Evolutionary conservation across 129 eudicot genomes (phyloP), one percentile per base, ranked within the genome.

Genomic region (Pittosporum tobira): DNA sequence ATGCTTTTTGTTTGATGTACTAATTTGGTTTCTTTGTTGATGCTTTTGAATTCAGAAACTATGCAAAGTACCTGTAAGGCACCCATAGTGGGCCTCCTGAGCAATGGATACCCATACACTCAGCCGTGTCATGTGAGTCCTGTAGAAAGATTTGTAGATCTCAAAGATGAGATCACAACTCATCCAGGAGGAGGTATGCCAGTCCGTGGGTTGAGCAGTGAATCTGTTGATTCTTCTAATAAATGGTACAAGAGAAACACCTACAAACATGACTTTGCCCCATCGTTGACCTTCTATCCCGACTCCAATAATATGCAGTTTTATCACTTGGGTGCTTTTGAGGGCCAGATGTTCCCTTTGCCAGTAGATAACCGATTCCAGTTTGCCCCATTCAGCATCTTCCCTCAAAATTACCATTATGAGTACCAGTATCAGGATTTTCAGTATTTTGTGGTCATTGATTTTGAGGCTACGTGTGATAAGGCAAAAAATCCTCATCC

Each of bases 381-480:
- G 15, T 75, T 74, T 75, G 67, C 75, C 48, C 94, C 91, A 4
- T 36, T 75, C 53, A 71, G 70, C 38, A 57, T 74, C 61, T 51
- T 75, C 25, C 88, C 81, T 20, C 94, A 66, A 65, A 64, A 57
- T 60, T 62, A 75, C 57, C 85, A 77, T 6, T 66, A 56, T 51
- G 83, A 80, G 25, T 65, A 62, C 57, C 77, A 49, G 50, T 73
- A 69, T 72, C 98, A 90, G 74, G 98, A 90, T 64, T 91, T 91
- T 42, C 94, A 86, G 46, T 86, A 83, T 62, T 91, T 91, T 83
- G 95, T 91, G 68, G 98, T 91, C 16, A 86, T 91, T 51, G 98
- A 91, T 54, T 91, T 91, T 59, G 98, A 91, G 79, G 98, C 98
- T 55, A 91, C 96, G 19, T 91, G 98, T 68, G 98, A 91, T 64